These are phyloP conservation scores for Hortiboletus campestris DNA, from an alignment of 768 basidiomycete genomes.

Conservation along the genomic window DNA sequence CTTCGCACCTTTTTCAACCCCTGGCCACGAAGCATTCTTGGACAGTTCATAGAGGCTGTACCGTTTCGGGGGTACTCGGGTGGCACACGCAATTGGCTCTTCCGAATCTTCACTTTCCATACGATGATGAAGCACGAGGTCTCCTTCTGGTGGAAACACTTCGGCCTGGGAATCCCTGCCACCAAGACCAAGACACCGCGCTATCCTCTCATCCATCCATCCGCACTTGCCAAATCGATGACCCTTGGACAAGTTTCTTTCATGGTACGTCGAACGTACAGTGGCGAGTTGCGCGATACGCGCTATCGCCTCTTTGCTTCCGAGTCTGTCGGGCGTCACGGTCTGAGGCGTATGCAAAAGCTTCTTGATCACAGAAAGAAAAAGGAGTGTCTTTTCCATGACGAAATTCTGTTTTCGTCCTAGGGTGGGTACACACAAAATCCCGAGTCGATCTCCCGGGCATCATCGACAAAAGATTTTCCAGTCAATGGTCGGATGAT, in stretches of 20 bases:
- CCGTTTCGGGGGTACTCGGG: slow-evolving; percentile 16
- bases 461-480: slow-evolving; percentile 13
- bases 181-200: slow-evolving; percentile 10
- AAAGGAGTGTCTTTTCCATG: neutral
- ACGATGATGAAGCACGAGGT: slow-evolving; percentile 16
- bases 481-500: slow-evolving; percentile 4
- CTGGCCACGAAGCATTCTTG: neutral
- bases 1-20: no score
- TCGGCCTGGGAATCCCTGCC: slow-evolving; percentile 16
- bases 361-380: neutral
- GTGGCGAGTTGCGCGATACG: slow-evolving; percentile 12
- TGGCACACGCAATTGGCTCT: neutral
- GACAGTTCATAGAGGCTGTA: neutral
- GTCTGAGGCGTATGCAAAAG: neutral
- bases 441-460: slow-evolving; percentile 27
- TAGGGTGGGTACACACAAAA: neutral
- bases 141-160: slow-evolving; percentile 13
- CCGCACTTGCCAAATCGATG: slow-evolving; percentile 12
- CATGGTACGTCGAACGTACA: neutral
- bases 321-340: neutral
- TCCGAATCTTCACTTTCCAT: slow-evolving; percentile 13
- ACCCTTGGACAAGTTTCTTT: neutral
- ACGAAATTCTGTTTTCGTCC: neutral
- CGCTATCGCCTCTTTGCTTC: slow-evolving; percentile 17
- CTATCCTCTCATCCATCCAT: slow-evolving; percentile 5